These are phyloP conservation scores for Beauveria sp. DNA, from an alignment of 2,329 filamentous ascomycete species.

Conservation along the genomic window DNA sequence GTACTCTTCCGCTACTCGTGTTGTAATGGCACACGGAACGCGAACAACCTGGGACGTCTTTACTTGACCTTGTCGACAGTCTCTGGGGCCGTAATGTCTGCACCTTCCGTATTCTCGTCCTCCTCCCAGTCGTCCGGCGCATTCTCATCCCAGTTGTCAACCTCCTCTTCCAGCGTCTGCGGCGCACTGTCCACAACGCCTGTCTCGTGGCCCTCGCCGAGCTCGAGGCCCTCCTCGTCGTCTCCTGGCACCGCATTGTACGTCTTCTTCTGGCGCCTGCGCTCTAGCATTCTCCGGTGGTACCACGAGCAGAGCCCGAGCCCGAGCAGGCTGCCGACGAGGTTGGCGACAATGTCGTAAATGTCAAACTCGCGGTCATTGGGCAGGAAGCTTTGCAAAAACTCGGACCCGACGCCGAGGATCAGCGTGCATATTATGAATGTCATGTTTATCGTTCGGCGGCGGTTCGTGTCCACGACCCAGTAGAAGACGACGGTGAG, in stretches of 20 bases:
- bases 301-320: slow-evolving; percentile 80
- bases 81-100: slow-evolving; percentile 15
- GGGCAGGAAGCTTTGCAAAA: slow-evolving; percentile 67
- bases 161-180: slow-evolving; percentile 62
- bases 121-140: slow-evolving; percentile 51
- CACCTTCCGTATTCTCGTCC: slow-evolving; percentile 32
- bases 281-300: slow-evolving; percentile 89
- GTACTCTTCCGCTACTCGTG: neutral
- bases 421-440: slow-evolving; percentile 68
- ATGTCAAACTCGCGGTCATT: slow-evolving; percentile 67
- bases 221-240: slow-evolving; percentile 63
- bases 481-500: slow-evolving; percentile 90
- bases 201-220: slow-evolving; percentile 64
- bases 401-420: slow-evolving; percentile 66
- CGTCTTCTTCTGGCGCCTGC: slow-evolving; percentile 65
- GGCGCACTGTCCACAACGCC: slow-evolving; percentile 42
- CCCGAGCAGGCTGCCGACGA: slow-evolving; percentile 66
- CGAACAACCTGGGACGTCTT: neutral
- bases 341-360: slow-evolving; percentile 81
- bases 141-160: slow-evolving; percentile 94
- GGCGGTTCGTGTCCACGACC: slow-evolving; percentile 85
- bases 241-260: slow-evolving; percentile 64
- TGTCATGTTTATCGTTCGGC: slow-evolving; percentile 77
- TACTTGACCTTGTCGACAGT: neutral
- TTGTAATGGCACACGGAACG: neutral